These are phyloP conservation scores for Pleomassaria siparia DNA, from an alignment of 2,329 filamentous ascomycete genomes.

Conservation along the genomic window DNA sequence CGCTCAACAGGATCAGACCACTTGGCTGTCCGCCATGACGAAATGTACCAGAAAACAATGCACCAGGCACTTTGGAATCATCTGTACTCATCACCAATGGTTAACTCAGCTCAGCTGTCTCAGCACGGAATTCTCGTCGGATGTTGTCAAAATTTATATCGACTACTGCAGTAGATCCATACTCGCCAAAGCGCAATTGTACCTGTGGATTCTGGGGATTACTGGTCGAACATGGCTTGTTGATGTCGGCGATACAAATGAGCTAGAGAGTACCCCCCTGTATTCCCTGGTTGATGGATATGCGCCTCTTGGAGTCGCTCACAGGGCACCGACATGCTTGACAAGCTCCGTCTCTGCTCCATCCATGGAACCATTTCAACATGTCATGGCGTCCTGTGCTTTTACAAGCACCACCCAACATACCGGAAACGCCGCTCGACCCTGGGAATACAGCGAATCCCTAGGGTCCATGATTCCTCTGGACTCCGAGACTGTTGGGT, in stretches of 20 bases:
- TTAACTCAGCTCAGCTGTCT: constrained; percentile 37
- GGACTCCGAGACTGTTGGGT: constrained; percentile 37
- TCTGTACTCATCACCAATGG: constrained; percentile 39
- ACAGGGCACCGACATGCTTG: constrained; percentile 35
- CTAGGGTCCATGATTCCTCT: constrained; percentile 30
- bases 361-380: constrained; percentile 29
- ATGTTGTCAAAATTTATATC: constrained; percentile 26
- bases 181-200: constrained; percentile 37
- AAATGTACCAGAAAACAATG: constrained; percentile 32
- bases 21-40: constrained; percentile 36
- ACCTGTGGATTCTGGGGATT: constrained; percentile 26
- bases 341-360: constrained; percentile 15
- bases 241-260: constrained; percentile 33
- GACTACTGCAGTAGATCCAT: constrained; percentile 34
- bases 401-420: constrained; percentile 31
- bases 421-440: constrained; percentile 34
- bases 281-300: constrained; percentile 29
- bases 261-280: constrained; percentile 27
- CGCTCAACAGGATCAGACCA: constrained; percentile 34
- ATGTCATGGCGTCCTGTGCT: constrained; percentile 32
- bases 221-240: constrained; percentile 39
- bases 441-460: constrained; percentile 36
- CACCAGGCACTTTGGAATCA: constrained; percentile 32
- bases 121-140: constrained; percentile 28
- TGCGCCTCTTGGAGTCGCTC: constrained; percentile 18